phyloP scores from a whole-genome alignment of 306 rosid species.

The Prinsepia uniflora region DNA sequence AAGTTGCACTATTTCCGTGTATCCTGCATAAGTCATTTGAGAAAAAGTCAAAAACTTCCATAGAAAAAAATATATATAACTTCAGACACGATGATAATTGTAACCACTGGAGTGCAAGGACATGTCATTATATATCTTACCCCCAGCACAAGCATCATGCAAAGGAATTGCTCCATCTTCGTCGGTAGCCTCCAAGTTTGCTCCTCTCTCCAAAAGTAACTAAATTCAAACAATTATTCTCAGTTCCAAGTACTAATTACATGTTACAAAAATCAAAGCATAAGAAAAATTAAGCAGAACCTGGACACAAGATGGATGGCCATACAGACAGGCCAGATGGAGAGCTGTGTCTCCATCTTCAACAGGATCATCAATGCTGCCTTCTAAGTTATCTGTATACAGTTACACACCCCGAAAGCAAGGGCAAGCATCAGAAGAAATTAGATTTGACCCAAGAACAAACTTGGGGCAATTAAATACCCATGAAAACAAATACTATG shows the following conservation, averaged over 20 bases:
- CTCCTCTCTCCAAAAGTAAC: conserved; percentile 88
- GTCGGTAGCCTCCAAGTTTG: conserved; percentile 62
- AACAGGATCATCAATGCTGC: conserved; percentile 77
- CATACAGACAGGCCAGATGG: conserved; percentile 86
- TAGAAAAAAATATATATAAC: not conserved
- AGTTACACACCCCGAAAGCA: conserved; percentile 5
- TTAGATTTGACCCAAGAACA: not conserved
- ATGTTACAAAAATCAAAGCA: not conserved
- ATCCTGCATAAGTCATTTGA: conserved; percentile 46
- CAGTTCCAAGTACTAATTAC: not conserved
- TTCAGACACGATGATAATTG: no score
- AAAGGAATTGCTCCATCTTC: conserved; percentile 91
- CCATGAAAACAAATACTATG: not conserved
- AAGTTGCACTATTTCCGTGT: conserved; percentile 60
- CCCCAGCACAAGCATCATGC: conserved; percentile 97
- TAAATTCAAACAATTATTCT: conserved; percentile 31
- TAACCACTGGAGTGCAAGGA: no score
- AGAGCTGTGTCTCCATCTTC: conserved; percentile 96
- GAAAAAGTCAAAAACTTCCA: not conserved
- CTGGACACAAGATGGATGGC: conserved; percentile 67
- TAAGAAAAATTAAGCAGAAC: conserved; percentile 28
- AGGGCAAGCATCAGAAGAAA: conserved; percentile 20
- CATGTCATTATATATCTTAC: conserved; percentile 28
- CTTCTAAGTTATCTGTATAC: conserved; percentile 58
- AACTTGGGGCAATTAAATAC: conserved; percentile 7